These are phyloP conservation scores for Xylariomycetidae sp. DNA, from an alignment of 2,329 filamentous ascomycete genomes.

Conservation along the genomic window DNA sequence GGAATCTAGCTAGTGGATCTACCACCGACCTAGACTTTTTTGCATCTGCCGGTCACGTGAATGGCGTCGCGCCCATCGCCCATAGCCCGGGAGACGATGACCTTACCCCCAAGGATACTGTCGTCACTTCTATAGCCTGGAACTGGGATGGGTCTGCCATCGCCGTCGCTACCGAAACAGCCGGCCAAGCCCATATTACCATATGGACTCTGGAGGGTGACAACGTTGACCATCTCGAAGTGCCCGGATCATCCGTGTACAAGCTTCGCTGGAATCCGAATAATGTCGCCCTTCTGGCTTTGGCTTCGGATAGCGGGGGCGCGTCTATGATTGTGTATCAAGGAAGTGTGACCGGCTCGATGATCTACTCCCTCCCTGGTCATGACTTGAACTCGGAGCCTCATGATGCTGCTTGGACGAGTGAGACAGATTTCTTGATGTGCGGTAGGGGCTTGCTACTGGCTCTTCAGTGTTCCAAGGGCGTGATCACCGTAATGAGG, in stretches of 20 bases:
- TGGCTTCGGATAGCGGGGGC: conserved; percentile 51
- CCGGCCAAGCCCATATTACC: conserved; percentile 47
- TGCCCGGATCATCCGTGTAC: conserved; percentile 56
- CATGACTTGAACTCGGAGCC: conserved; percentile 48
- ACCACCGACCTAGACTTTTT: conserved; percentile 36
- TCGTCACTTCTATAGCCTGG: conserved; percentile 59
- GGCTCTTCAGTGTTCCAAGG: conserved; percentile 42
- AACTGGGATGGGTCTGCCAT: conserved; percentile 51
- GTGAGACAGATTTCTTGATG: conserved; percentile 53
- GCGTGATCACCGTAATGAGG: conserved; percentile 39
- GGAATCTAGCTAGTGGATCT: conserved; percentile 56
- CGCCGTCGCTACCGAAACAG: conserved; percentile 54
- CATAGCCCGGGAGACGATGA: conserved; percentile 49
- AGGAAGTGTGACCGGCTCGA: conserved; percentile 36
- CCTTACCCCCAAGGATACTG: conserved; percentile 45
- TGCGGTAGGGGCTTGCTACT: conserved; percentile 53
- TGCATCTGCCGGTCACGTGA: conserved; percentile 42
- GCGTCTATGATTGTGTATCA: conserved; percentile 54
- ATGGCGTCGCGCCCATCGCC: conserved; percentile 35
- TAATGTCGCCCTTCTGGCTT: conserved; percentile 50
- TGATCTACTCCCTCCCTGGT: conserved; percentile 43
- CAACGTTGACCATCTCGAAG: conserved; percentile 48
- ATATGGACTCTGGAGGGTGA: conserved; percentile 53
- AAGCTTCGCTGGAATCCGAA: conserved; percentile 58
- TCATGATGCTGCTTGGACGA: conserved; percentile 57